These are phyloP conservation scores for Aethionema arabicum DNA, from an alignment of 345 rosid species.

Conservation along the genomic window DNA sequence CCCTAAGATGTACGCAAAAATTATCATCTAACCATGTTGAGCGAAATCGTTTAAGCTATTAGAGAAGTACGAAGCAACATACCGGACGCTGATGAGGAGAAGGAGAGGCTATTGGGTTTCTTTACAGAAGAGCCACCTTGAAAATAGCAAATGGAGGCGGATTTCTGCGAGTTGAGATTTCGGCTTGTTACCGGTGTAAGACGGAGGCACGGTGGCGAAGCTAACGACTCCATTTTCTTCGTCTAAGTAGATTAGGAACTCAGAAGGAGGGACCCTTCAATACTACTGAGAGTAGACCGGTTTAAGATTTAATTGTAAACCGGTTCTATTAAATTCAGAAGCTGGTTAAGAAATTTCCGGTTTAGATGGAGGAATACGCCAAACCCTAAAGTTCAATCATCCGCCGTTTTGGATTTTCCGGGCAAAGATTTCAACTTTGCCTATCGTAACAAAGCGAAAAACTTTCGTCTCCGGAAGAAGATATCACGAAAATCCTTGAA, in stretches of 20 bases:
- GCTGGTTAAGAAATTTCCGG: conserved; percentile 17
- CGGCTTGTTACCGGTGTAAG: conserved; percentile 24
- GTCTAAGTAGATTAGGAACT: neutral
- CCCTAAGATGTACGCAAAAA: conserved; percentile 25
- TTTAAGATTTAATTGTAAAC: neutral
- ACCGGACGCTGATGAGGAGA: conserved; percentile 46
- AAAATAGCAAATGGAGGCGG: neutral
- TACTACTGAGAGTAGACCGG: conserved; percentile 12
- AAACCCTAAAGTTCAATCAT: conserved; percentile 26
- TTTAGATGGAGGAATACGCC: conserved; percentile 1
- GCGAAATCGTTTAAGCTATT: neutral
- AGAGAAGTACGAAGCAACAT: neutral
- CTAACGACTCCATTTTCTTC: conserved; percentile 34
- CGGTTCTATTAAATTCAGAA: conserved; percentile 1
- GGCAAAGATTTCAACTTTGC: conserved; percentile 1
- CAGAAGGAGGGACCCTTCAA: neutral
- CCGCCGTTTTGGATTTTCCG: conserved; percentile 30
- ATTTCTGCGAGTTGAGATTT: conserved; percentile 6
- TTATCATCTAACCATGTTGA: neutral
- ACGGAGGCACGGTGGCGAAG: conserved; percentile 35
- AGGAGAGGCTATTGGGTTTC: conserved; percentile 37
- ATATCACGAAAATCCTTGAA: neutral
- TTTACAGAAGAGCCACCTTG: conserved; percentile 14
- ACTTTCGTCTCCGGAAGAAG: conserved; percentile 9
- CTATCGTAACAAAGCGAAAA: conserved; percentile 6